Conservation (phyloP, 73 alveolate genomes). For the Blepharisma japonicum region DNA sequence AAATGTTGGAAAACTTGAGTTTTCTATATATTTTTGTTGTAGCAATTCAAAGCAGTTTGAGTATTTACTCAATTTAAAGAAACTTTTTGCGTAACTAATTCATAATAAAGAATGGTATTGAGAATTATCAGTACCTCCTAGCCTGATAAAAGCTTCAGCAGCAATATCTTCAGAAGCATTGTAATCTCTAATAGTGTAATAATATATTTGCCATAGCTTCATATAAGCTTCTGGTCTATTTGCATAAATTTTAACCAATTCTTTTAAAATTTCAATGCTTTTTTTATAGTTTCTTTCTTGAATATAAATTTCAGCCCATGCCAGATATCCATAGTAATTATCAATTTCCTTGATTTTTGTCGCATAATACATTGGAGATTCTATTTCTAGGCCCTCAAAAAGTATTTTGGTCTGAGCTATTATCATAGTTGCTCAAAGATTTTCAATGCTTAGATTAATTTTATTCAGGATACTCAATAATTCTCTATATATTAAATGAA, state of each 20-base stretch:
- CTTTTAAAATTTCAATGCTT: conserved; percentile 46
- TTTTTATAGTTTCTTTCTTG: conserved; percentile 16
- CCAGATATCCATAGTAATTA: conserved; percentile 53
- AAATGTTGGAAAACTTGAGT: conserved; percentile 28
- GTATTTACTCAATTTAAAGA: conserved; percentile 21
- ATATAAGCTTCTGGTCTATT: conserved; percentile 57
- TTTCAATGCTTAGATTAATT: too few species aligned
- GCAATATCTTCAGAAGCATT: conserved; percentile 27
- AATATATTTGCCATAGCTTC: conserved; percentile 48
- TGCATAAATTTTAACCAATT: conserved; percentile 37
- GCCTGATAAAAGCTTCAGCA: conserved; percentile 22
- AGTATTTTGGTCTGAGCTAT: too few species aligned
- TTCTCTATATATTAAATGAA: too few species aligned
- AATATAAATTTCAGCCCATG: conserved; percentile 57
- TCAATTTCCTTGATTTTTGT: conserved; percentile 35
- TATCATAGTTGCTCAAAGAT: too few species aligned
- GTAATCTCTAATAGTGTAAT: not conserved
- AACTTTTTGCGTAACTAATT: conserved; percentile 5
- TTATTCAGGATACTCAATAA: too few species aligned
- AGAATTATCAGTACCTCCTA: conserved; percentile 10
- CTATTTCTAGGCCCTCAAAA: not conserved
- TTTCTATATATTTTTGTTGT: conserved; percentile 28
- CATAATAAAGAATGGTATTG: conserved; percentile 13
- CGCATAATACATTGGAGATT: conserved; percentile 48
- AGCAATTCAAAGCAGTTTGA: conserved; percentile 26